Conservation (phyloP, 1,139 yeast species). For the Kluyveromyces sp. region DNA sequence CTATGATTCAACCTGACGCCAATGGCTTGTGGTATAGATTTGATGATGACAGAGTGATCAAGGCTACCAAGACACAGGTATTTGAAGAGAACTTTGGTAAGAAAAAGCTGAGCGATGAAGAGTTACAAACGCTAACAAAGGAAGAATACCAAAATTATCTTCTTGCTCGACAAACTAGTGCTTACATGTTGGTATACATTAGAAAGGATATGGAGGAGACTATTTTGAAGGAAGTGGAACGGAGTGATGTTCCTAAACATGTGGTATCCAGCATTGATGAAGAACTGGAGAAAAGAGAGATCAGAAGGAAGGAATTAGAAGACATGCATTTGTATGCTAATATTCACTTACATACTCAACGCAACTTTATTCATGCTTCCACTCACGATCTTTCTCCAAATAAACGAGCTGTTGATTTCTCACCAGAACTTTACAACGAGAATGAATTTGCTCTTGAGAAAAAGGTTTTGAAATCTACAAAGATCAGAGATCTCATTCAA, state of each 20-base stretch:
- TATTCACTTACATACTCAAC: slow-evolving; percentile 46
- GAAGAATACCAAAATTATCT: slow-evolving; percentile 57
- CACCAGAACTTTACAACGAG: slow-evolving; percentile 40
- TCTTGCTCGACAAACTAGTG: slow-evolving; percentile 78
- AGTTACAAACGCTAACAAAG: slow-evolving; percentile 44
- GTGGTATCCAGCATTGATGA: slow-evolving; percentile 56
- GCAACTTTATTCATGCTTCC: slow-evolving; percentile 49
- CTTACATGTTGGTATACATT: slow-evolving; percentile 93
- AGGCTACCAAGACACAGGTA: slow-evolving; percentile 75
- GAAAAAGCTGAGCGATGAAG: slow-evolving; percentile 43
- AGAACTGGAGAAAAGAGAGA: slow-evolving; percentile 51
- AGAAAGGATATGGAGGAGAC: slow-evolving; percentile 53
- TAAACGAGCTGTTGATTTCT: slow-evolving; percentile 37
- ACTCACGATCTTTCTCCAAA: slow-evolving; percentile 78
- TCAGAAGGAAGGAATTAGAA: slow-evolving; percentile 56
- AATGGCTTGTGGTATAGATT: slow-evolving; percentile 78
- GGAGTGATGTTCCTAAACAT: slow-evolving; percentile 58
- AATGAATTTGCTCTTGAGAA: slow-evolving; percentile 45
- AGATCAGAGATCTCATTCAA: slow-evolving; percentile 44
- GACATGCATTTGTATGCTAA: slow-evolving; percentile 72
- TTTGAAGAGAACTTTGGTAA: slow-evolving; percentile 92
- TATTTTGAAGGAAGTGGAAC: slow-evolving; percentile 52
- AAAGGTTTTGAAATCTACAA: slow-evolving; percentile 52
- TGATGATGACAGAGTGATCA: slow-evolving; percentile 92
- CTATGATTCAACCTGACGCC: slow-evolving; percentile 76